Evolutionary conservation across 2,329 filamentous ascomycete species (phyloP).

Genomic region (Dactylonectria macrodidyma): DNA sequence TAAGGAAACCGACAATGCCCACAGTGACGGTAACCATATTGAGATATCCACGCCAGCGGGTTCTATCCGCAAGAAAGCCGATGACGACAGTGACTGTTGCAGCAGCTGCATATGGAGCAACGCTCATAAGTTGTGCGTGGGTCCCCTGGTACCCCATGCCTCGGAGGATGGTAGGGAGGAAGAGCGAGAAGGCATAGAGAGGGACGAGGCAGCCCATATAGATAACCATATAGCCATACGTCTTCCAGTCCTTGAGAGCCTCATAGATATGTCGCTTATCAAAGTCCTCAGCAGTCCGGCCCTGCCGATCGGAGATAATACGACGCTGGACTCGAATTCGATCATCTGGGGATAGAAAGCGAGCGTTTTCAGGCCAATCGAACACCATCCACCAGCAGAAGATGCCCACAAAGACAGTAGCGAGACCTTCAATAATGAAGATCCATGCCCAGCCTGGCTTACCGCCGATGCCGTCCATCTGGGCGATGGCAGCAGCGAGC

Average conservation of each 20-base stretch:
- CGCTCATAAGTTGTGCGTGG: constrained; percentile 69
- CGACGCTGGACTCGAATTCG: constrained; percentile 78
- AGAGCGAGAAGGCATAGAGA: constrained; percentile 67
- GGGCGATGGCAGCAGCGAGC: constrained; percentile 76
- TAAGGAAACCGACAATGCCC: constrained; percentile 76
- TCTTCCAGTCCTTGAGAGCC: constrained; percentile 85
- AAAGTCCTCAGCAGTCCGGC: constrained; percentile 78
- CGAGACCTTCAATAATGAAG: constrained; percentile 77
- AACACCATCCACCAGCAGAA: constrained; percentile 81
- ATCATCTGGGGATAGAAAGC: constrained; percentile 77
- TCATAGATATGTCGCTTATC: constrained; percentile 79
- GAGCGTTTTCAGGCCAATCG: constrained; percentile 83
- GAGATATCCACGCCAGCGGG: constrained; percentile 73
- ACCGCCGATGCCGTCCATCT: constrained; percentile 74
- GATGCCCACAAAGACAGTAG: constrained; percentile 76
- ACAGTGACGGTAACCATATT: constrained; percentile 76
- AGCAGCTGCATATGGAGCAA: constrained; percentile 73
- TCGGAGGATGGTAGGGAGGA: constrained; percentile 72
- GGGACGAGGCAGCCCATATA: constrained; percentile 65
- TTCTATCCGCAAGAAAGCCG: constrained; percentile 77
- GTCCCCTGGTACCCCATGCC: constrained; percentile 54
- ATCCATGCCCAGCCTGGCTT: constrained; percentile 72
- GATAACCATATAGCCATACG: constrained; percentile 64
- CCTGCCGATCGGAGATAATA: constrained; percentile 77
- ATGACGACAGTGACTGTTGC: constrained; percentile 75